phyloP scores from a whole-genome alignment of 345 rosid species.

The Aquilaria sinensis region DNA sequence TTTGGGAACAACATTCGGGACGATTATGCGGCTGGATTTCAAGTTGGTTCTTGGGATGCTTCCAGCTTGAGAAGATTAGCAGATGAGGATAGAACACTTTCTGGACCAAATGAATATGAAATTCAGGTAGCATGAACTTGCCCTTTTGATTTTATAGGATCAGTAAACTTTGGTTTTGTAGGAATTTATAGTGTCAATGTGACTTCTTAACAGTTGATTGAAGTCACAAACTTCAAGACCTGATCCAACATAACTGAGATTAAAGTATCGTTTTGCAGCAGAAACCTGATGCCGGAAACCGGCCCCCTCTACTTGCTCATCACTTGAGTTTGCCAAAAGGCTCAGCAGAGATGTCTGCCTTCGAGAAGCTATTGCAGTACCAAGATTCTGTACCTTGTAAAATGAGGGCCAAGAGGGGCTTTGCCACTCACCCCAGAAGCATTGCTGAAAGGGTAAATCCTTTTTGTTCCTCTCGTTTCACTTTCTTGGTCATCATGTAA shows the following conservation, averaged over 20 bases:
- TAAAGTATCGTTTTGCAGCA: constrained; percentile 11
- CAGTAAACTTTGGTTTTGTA: neutral
- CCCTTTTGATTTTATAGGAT: neutral
- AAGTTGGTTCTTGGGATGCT: constrained; percentile 46
- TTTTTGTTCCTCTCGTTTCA: no score
- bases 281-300: constrained; percentile 38
- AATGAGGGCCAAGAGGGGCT: constrained; percentile 94
- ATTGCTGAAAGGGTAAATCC: constrained; percentile 89
- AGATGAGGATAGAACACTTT: constrained; percentile 48
- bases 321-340: constrained; percentile 87
- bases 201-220: no score
- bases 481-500: no score
- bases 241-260: no score
- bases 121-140: constrained; percentile 33
- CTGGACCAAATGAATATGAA: constrained; percentile 47
- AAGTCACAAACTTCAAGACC: no score
- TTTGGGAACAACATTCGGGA: no score
- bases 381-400: constrained; percentile 91
- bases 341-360: constrained; percentile 41
- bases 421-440: constrained; percentile 97
- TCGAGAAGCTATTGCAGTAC: constrained; percentile 45
- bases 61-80: constrained; percentile 20
- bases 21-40: constrained; percentile 11
- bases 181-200: no score
- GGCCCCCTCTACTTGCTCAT: constrained; percentile 56